Conservation (phyloP, 2,329 filamentous ascomycete genomes). For the Dryadomyces quercivorus region DNA sequence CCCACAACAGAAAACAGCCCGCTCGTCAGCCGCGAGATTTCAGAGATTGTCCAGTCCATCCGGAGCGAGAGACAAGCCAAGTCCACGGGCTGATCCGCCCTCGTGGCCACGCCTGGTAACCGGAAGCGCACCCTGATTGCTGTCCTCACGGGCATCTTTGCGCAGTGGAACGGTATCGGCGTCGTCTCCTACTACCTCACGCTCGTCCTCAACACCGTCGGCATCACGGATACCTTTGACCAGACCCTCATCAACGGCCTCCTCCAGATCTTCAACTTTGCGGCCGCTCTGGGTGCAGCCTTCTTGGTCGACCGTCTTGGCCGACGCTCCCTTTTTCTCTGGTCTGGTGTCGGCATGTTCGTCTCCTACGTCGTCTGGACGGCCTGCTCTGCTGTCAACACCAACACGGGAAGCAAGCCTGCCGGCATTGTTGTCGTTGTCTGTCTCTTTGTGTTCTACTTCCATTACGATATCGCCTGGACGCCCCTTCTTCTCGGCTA, state of each 20-base stretch:
- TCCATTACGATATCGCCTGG: slow-evolving; percentile 14
- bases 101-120: slow-evolving; percentile 12
- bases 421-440: slow-evolving; percentile 17
- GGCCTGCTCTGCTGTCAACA: slow-evolving; percentile 3
- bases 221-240: slow-evolving; percentile 21
- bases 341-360: slow-evolving; percentile 14
- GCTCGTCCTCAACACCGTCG: slow-evolving; percentile 3
- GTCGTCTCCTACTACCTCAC: slow-evolving; percentile 6
- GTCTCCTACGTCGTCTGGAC: slow-evolving; percentile 1
- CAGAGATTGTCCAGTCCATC: not conserved
- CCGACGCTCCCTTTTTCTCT: slow-evolving; percentile 19
- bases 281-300: slow-evolving; percentile 8
- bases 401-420: slow-evolving; percentile 10
- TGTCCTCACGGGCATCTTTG: slow-evolving; percentile 4
- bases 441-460: slow-evolving; percentile 22
- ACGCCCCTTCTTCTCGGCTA: slow-evolving; percentile 1
- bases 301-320: slow-evolving; percentile 17
- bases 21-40: not conserved
- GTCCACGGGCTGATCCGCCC: not conserved
- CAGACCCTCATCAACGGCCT: slow-evolving; percentile 29
- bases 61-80: not conserved
- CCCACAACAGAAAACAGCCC: not conserved
- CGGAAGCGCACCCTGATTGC: slow-evolving; percentile 6
- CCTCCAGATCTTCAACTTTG: slow-evolving; percentile 11
- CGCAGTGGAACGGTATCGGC: slow-evolving; percentile 7